phyloP scores from a whole-genome alignment of 768 basidiomycete genomes.

The Phallus indusiatus region DNA sequence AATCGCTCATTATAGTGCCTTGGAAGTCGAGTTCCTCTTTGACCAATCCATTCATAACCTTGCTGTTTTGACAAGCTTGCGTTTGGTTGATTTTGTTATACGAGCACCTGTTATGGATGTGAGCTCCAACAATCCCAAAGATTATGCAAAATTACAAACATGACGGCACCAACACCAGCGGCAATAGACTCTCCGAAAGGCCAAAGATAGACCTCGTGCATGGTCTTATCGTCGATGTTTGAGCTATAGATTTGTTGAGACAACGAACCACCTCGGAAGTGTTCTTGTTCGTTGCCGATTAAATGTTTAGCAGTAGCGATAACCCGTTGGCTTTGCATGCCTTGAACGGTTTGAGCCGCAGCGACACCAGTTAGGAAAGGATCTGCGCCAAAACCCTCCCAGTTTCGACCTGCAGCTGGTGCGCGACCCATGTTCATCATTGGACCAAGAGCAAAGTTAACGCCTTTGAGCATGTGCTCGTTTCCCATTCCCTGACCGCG shows the following conservation, averaged over 20 bases:
- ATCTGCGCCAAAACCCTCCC: slow-evolving; percentile 94
- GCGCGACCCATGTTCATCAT: slow-evolving; percentile 28
- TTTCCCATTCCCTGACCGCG: slow-evolving; percentile 48
- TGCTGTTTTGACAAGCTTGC: slow-evolving; percentile 68
- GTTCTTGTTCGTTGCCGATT: slow-evolving; percentile 36
- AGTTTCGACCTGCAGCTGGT: slow-evolving; percentile 59
- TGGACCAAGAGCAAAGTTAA: slow-evolving; percentile 43
- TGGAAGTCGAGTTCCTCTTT: slow-evolving; percentile 72
- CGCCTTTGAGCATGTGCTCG: slow-evolving; percentile 54
- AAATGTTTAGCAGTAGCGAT: slow-evolving; percentile 83
- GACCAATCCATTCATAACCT: slow-evolving; percentile 61
- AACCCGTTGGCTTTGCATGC: slow-evolving; percentile 70
- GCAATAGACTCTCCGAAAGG: slow-evolving; percentile 63
- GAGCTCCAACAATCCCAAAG: not conserved
- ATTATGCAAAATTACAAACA: slow-evolving; percentile 34
- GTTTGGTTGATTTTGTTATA: slow-evolving; percentile 55
- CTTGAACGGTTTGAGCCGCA: slow-evolving; percentile 68
- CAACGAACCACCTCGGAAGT: slow-evolving; percentile 17
- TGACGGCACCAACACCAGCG: slow-evolving; percentile 64
- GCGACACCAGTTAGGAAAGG: slow-evolving; percentile 79
- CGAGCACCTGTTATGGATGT: slow-evolving; percentile 1
- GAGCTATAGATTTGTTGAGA: slow-evolving; percentile 30
- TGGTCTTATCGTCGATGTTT: slow-evolving; percentile 70
- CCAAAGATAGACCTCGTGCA: slow-evolving; percentile 66
- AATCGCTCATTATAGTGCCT: slow-evolving; percentile 30